Conservation (phyloP, 768 basidiomycete species). For the Candolleomyces eurysporus region DNA sequence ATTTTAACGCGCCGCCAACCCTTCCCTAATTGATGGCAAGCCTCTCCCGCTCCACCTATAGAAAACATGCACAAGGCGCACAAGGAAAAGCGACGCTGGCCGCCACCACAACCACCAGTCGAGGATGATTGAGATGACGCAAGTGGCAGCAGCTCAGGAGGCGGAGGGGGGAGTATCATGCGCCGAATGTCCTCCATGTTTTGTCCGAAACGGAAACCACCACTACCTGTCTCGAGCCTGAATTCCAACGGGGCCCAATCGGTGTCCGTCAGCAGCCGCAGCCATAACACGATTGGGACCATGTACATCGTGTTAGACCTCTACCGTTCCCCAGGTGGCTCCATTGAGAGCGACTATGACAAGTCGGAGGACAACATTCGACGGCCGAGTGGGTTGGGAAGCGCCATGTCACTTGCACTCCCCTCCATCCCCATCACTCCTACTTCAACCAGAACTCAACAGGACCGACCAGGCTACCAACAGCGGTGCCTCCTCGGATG, state of each 20-base stretch:
- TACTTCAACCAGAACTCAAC: constrained; percentile 8
- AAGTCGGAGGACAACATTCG: constrained; percentile 46
- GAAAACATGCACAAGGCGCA: too few species aligned
- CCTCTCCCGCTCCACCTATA: background rate
- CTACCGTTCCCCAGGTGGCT: too few species aligned
- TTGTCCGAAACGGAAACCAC: constrained; percentile 9
- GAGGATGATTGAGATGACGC: too few species aligned
- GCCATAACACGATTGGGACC: too few species aligned
- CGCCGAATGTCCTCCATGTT: constrained; percentile 32
- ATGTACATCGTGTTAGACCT: too few species aligned
- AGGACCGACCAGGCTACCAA: background rate
- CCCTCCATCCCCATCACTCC: constrained; percentile 20
- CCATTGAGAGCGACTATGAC: too few species aligned
- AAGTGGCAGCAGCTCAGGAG: background rate
- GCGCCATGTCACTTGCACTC: constrained; percentile 36
- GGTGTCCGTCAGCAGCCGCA: too few species aligned
- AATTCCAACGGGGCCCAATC: too few species aligned
- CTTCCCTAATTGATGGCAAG: background rate
- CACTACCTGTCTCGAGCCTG: constrained; percentile 1
- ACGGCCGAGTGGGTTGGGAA: constrained; percentile 44
- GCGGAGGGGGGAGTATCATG: constrained; percentile 24
- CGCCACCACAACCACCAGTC: background rate
- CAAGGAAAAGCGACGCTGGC: background rate
- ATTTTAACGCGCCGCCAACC: background rate
- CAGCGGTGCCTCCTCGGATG: too few species aligned